Percentiles rank a stretch among this genome's conserved stretches.
phyloP scores from a whole-genome alignment of 192 early-diverging fungal species.

The Dissophora globulifera region DNA sequence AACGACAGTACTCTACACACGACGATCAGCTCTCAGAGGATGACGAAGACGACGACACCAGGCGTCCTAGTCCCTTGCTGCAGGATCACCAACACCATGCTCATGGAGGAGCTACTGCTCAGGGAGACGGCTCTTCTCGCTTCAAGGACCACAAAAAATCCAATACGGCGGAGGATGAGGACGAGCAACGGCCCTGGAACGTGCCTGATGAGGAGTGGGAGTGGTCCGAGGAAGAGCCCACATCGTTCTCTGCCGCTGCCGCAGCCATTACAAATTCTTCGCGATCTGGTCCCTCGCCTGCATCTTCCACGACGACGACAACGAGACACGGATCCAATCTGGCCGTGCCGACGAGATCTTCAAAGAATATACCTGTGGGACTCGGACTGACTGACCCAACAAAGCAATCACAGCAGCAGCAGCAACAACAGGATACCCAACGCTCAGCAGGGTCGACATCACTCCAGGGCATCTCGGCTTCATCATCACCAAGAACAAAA shows the following conservation, averaged over 20 bases:
- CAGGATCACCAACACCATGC: constrained; percentile 4
- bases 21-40: constrained; percentile 45
- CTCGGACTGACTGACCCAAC: neutral
- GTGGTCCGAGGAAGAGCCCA: constrained; percentile 50
- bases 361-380: neutral
- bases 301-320: neutral
- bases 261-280: too few relatives aligned
- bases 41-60: constrained; percentile 38
- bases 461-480: too few relatives aligned
- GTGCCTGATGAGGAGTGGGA: constrained; percentile 52
- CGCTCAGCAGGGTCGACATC: too few relatives aligned
- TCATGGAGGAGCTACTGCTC: neutral
- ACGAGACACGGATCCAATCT: constrained; percentile 4
- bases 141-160: neutral
- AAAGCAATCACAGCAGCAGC: neutral
- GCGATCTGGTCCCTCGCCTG: neutral
- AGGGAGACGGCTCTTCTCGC: neutral
- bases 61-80: constrained; percentile 6
- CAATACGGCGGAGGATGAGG: neutral
- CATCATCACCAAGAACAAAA: constrained; percentile 6
- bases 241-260: too few relatives aligned
- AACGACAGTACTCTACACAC: constrained; percentile 25
- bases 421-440: neutral
- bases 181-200: constrained; percentile 32
- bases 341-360: neutral